Evolutionary conservation across 768 basidiomycete genomes (phyloP).

Genomic region (Termitomyces titanicus): DNA sequence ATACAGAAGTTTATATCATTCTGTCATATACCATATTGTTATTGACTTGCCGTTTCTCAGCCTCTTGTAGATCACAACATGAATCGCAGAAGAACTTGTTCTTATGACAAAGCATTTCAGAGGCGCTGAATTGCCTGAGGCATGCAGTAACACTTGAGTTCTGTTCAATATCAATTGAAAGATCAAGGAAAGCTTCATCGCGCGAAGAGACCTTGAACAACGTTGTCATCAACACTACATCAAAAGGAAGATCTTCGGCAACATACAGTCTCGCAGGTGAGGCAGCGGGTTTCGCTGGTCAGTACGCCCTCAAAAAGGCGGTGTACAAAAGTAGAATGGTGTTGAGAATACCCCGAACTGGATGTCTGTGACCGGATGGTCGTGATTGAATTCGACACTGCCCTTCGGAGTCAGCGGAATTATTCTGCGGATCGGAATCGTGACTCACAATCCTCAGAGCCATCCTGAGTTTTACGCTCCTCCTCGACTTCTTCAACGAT

Average conservation of each 20-base stretch:
- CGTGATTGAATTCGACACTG: slow-evolving; percentile 60
- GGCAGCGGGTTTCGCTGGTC: slow-evolving; percentile 95
- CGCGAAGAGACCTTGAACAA: slow-evolving; percentile 75
- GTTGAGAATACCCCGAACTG: slow-evolving; percentile 42
- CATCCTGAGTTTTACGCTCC: slow-evolving; percentile 43
- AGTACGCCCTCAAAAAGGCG: slow-evolving; percentile 89
- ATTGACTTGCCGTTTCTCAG: slow-evolving; percentile 87
- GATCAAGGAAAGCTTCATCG: slow-evolving; percentile 94
- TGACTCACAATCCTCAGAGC: slow-evolving; percentile 67
- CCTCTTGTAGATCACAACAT: slow-evolving; percentile 96
- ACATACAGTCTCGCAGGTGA: slow-evolving; percentile 95
- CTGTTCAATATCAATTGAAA: slow-evolving; percentile 99
- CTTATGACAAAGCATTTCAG: slow-evolving; percentile 96
- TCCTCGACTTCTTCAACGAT: slow-evolving; percentile 92
- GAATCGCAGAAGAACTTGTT: slow-evolving; percentile 99
- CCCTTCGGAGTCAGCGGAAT: slow-evolving; percentile 8
- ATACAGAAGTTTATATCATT: background rate
- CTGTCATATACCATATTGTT: background rate
- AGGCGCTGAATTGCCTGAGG: slow-evolving; percentile 93
- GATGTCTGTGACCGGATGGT: slow-evolving; percentile 48
- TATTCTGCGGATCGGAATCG: background rate
- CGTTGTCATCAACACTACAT: slow-evolving; percentile 9
- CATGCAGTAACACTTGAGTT: slow-evolving; percentile 97
- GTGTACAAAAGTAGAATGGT: slow-evolving; percentile 78
- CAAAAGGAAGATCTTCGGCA: slow-evolving; percentile 2